A percentile compares a stretch with the other conserved stretches of the same genome.
These are phyloP conservation scores for Pythium folliculosum DNA, from an alignment of 352 stramenopile genomes.

Conservation along the genomic window DNA sequence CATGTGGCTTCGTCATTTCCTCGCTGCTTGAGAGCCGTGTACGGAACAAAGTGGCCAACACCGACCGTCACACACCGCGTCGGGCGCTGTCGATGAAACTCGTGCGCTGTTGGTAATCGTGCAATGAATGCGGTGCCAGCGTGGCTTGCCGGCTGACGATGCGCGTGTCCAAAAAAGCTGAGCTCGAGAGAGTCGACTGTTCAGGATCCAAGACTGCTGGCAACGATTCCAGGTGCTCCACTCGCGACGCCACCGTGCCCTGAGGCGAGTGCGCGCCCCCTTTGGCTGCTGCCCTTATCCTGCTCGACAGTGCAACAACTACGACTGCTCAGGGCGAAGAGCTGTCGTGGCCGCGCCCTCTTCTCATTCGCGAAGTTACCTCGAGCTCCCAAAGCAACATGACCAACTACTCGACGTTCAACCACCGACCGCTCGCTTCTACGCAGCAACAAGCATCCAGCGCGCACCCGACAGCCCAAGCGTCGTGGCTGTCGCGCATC, in stretches of 20 bases:
- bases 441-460: neutral
- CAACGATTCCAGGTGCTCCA: neutral
- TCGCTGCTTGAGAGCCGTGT: neutral
- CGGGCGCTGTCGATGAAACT: neutral
- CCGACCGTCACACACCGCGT: no score
- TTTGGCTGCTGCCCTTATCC: neutral
- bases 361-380: conserved; percentile 9
- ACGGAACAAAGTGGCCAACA: neutral
- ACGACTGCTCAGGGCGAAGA: neutral
- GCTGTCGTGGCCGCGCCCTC: neutral
- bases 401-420: conserved; percentile 14
- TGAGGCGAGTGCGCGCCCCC: neutral
- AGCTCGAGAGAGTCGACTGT: neutral
- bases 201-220: neutral
- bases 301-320: neutral
- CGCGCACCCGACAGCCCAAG: conserved; percentile 12
- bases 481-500: conserved; percentile 36
- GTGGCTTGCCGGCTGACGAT: neutral
- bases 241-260: neutral
- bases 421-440: neutral
- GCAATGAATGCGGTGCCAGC: neutral
- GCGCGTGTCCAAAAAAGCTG: neutral
- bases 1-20: no score
- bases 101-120: no score
- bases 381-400: conserved; percentile 1